phyloP scores from a whole-genome alignment of 352 stramenopile species.

The Lagenidium sp. region DNA sequence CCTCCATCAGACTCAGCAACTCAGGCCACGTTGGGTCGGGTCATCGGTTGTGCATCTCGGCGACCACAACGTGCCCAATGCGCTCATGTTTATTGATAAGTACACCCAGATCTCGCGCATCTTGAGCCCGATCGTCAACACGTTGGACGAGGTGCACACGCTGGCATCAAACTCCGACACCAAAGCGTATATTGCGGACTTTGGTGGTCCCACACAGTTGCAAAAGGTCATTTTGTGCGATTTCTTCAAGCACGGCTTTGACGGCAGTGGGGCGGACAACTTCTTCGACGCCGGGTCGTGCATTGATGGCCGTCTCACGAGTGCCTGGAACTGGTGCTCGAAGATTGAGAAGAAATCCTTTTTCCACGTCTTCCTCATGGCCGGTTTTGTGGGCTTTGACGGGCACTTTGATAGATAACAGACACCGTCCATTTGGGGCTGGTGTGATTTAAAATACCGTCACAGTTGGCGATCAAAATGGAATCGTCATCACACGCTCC shows the following conservation, averaged over 20 bases:
- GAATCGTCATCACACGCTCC: too few species aligned
- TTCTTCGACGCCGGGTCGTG: conserved; percentile 77
- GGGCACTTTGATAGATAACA: conserved; percentile 86
- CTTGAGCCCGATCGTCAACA: conserved; percentile 51
- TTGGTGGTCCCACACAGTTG: conserved; percentile 51
- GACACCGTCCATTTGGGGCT: conserved; percentile 1
- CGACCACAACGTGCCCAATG: conserved; percentile 94
- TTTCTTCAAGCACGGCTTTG: conserved; percentile 93
- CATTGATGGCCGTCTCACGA: conserved; percentile 90
- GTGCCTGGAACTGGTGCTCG: conserved; percentile 91
- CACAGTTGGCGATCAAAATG: background rate
- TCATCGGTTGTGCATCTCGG: conserved; percentile 90
- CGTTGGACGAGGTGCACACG: conserved; percentile 33
- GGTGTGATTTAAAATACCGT: too few species aligned
- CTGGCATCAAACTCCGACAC: conserved; percentile 35
- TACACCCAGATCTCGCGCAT: conserved; percentile 87
- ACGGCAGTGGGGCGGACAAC: conserved; percentile 88
- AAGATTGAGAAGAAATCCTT: conserved; percentile 88
- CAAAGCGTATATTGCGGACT: conserved; percentile 67
- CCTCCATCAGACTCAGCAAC: conserved; percentile 33
- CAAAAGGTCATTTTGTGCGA: conserved; percentile 81
- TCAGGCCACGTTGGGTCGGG: conserved; percentile 63
- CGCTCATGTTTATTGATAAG: conserved; percentile 95
- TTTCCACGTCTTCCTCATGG: conserved; percentile 89
- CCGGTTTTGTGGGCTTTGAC: conserved; percentile 90